Percentiles rank a stretch among this genome's conserved stretches.
phyloP scores from a whole-genome alignment of 1,284 basidiomycete genomes.

The Peniophora sp. region DNA sequence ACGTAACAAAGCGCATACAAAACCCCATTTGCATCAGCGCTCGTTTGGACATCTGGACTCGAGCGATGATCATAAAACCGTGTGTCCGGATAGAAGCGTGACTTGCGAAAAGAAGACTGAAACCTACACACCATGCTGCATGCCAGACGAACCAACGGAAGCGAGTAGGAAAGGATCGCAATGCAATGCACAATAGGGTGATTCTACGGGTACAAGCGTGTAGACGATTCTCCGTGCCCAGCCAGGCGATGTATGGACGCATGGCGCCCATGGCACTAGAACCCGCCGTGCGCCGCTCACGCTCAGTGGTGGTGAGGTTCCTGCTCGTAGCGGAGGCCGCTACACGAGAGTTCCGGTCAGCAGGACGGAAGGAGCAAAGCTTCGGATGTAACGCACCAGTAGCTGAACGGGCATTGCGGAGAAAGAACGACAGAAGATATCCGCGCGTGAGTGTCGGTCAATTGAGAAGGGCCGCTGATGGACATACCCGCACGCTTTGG shows the following conservation, averaged over 20 bases:
- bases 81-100: no score
- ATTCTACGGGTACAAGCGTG: no score
- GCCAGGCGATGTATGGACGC: neutral
- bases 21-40: no score
- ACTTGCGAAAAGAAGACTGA: no score
- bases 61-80: no score
- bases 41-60: no score
- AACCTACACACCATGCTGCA: no score
- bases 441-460: neutral
- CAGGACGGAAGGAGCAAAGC: neutral
- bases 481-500: conserved; percentile 72
- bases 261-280: conserved; percentile 1
- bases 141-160: no score
- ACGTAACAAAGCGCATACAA: no score
- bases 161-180: no score
- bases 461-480: neutral
- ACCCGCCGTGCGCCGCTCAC: conserved; percentile 15
- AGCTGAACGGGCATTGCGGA: conserved; percentile 37
- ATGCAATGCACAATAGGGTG: no score
- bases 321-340: conserved; percentile 79
- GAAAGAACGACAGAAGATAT: conserved; percentile 7
- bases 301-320: conserved; percentile 36
- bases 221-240: neutral
- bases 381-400: conserved; percentile 58
- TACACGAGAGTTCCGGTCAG: conserved; percentile 23